Evolutionary conservation across 257 asterid genomes (phyloP), one percentile per base, ranked within the genome.

Genomic region (Cynanchum wilfordii): DNA sequence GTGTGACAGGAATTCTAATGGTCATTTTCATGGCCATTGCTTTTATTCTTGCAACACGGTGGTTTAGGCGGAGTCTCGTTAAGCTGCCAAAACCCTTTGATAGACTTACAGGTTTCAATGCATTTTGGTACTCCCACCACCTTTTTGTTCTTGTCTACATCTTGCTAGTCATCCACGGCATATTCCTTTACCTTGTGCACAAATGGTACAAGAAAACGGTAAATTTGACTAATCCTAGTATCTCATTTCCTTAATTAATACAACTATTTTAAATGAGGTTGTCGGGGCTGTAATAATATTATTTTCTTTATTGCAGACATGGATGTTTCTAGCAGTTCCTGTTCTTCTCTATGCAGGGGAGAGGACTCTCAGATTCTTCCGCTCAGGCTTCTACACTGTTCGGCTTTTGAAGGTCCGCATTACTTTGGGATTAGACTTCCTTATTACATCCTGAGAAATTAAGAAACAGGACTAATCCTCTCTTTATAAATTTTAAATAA

Each of bases 51-150:
- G 98, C 98, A 24, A 86, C 98, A 0, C 76, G 89, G 51, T 82
- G 92, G 93, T 93, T 93, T 77, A 88, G 98, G 73, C 76, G 97
- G 64, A 89, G 97, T 78, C 91, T 88, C n/a, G 78, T 93, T 80
- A 86, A 86, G 84, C 71, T 93, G 69, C 98, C 98, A 52, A 89
- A 84, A 83, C 98, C 98, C 7, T 91, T 93, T 5, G 92, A 90
- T 73, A 88, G 93, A 81, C 96, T 93, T 54, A 93, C 98, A 2
- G 98, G 98, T 63, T 93, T 90, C 87, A 93, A 93, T 65, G 94
- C 98, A 8, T 93, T 93, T 73, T 93, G 98, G 98, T 93, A 93
- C 73, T 90, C 98, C 0, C 98, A 93, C 82, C 98, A 93, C 83
- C 86, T 93, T 66, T 86, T 93, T 11, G 79, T 78, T 78, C 52